Evolutionary conservation across 805 yeast genomes (phyloP).

Genomic region (Yamadazyma laniorum): DNA sequence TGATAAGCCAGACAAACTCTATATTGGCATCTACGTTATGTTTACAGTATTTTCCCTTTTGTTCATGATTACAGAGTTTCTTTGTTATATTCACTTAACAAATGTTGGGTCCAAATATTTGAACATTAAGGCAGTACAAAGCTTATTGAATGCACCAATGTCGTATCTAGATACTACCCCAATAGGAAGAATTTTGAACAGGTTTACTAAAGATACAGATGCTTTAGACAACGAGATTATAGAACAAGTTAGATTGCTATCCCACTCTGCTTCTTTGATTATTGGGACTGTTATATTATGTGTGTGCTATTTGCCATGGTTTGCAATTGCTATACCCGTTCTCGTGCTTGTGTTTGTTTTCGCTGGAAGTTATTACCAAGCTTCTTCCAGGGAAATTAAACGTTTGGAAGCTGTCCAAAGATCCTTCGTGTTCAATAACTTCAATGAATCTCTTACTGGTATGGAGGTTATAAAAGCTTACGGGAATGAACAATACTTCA

Average conservation of each 20-base stretch:
- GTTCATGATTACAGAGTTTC: conserved; percentile 43
- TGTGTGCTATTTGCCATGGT: conserved; percentile 38
- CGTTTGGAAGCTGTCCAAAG: conserved; percentile 40
- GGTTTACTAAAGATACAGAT: conserved; percentile 88
- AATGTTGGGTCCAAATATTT: conserved; percentile 53
- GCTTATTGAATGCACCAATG: conserved; percentile 75
- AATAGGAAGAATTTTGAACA: conserved; percentile 78
- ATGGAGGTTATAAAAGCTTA: conserved; percentile 37
- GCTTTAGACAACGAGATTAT: conserved; percentile 75
- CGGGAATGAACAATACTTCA: conserved; percentile 22
- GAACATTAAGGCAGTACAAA: conserved; percentile 59
- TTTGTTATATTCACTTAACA: conserved; percentile 47
- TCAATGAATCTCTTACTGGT: conserved; percentile 37
- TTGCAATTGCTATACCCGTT: conserved; percentile 37
- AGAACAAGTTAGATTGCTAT: conserved; percentile 62
- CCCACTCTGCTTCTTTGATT: conserved; percentile 53
- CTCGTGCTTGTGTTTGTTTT: conserved; percentile 25
- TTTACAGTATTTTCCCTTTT: conserved; percentile 52
- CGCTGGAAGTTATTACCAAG: conserved; percentile 34
- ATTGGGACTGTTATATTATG: conserved; percentile 52
- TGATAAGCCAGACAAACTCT: conserved; percentile 47
- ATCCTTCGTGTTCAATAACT: conserved; percentile 38
- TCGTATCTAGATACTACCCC: conserved; percentile 82
- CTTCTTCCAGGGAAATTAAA: conserved; percentile 39
- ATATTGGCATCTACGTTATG: conserved; percentile 72